Evolutionary conservation across 371 early-diverging fungal species (phyloP), one percentile per base, ranked within the genome.

Genomic region (Lichtheimia ornata): DNA sequence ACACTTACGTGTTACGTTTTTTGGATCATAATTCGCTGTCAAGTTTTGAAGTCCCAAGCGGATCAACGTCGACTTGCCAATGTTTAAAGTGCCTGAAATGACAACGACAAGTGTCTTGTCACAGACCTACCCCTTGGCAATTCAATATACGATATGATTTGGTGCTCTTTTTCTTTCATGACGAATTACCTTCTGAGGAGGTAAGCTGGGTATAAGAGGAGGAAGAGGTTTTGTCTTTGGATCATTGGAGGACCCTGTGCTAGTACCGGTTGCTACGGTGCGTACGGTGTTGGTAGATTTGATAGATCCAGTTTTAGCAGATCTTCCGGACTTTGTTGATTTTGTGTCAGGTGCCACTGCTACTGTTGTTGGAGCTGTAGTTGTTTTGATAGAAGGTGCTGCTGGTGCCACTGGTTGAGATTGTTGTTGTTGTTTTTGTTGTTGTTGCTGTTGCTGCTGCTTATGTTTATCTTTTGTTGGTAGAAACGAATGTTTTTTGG

Each of bases 61-160:
- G 28, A 77, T 77, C 49, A 77, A 54, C 3, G 77, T 70, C 22
- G 78, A 72, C 50, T 74, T 77, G 44, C 75, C 78, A 44, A 74
- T 56, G 50, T 74, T 72, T 20, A 61, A 28, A 13, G 67, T 61
- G 5, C 78, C 78, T 56, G 61, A 58, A 45, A 77, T 67, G 27
- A 68, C 70, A 50, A 77, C 56, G 4, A 67, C 67, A 42, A 70
- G 25, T 15, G 67, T 61, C 49, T 53, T 66, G 45, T 60, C 35
- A 53, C 30, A 58, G 15, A 22, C 40, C 54, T 42, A 40, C 18
- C 35, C 35, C 35, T 35, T 35, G 35, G 35, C 35, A 35, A 35
- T 35, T 35, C 35, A 35, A 35, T 35, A 35, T 27, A 43, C 40
- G 47, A 22, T 15, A 20, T 55, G 64, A 5, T 27, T 17, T 55